Base-by-base conservation (phyloP, 768 basidiomycete species). In the Leccinum variicolor region DNA sequence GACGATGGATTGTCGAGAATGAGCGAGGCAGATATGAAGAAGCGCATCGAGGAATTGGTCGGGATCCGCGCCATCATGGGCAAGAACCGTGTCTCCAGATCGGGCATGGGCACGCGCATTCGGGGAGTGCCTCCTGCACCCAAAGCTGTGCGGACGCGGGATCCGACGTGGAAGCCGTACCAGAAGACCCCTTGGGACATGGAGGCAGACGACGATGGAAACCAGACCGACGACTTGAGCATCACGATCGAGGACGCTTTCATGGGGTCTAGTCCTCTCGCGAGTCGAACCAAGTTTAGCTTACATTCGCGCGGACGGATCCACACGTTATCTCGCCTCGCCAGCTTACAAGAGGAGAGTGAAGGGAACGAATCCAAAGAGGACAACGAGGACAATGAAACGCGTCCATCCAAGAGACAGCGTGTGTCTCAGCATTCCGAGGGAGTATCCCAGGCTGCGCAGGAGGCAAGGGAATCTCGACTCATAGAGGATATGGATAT, bases 41-140 rank as follows among this genome's bases (percentile, higher is more conserved):
- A 72, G 54, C 75, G 75, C 9, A 81, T 90, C 56, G 87, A 89
- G 65, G 72, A 78, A 39, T 54, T 89, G 46, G 85, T 87, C 49
- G 87, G 86, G 3, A 77, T 89, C 23, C 69, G 75, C 26, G 46
- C 59, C 6, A 54, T 60, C 63, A 75, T 33, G 63, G 72, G 49
- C 69, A 69, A 69, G 58, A 68, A 60, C 52, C 75, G 68, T 21
- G 57, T 66, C 21, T 48, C 64, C 2, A 59, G 54, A 31, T 55
- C 31, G 1, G 62, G 59, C 9, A 75, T 60, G 36, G 26, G 49
- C 19, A 6, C 51, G 7, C 57, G 63, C 17, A 11, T 2, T 17
- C 45, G 21, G 4, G 33, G 50, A 69, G 81, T 23, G 72, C 79
- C 65, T 1, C 61, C 66, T 29, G 64, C 69, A 8, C 69, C 70